Conservation (phyloP, 306 rosid species). For the Casuarina glauca region DNA sequence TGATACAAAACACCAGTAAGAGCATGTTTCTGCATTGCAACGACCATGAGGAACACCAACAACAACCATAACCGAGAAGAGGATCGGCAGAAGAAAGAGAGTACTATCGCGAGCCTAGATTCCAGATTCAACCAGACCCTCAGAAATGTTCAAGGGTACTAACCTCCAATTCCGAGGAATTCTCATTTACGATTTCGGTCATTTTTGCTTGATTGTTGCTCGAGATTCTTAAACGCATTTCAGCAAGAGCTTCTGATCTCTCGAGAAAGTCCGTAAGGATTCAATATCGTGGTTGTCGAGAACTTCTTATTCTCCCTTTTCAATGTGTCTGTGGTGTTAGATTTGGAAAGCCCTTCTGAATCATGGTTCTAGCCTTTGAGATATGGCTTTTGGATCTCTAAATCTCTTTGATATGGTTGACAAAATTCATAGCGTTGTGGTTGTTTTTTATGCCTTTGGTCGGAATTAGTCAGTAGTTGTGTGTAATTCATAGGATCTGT, state of each 20-base stretch:
- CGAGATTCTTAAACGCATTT: conserved; percentile 27
- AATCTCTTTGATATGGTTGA: conserved; percentile 11
- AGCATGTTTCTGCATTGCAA: conserved; percentile 36
- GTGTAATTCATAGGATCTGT: conserved; percentile 34
- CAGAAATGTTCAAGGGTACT: conserved; percentile 87
- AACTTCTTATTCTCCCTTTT: conserved; percentile 21
- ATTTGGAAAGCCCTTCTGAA: conserved; percentile 20
- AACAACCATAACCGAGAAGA: conserved; percentile 39
- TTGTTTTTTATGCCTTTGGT: conserved; percentile 27
- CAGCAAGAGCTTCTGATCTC: conserved; percentile 20
- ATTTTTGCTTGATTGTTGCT: conserved; percentile 16
- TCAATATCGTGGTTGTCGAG: neutral
- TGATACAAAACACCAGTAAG: neutral
- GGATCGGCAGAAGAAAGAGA: conserved; percentile 49
- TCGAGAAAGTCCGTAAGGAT: conserved; percentile 9
- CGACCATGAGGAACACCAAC: conserved; percentile 60
- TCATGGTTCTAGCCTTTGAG: conserved; percentile 3
- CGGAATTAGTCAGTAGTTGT: neutral
- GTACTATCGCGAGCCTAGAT: conserved; percentile 48
- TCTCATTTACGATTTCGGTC: conserved; percentile 17
- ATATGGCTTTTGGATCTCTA: conserved; percentile 28
- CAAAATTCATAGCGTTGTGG: conserved; percentile 14
- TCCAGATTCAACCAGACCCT: conserved; percentile 93
- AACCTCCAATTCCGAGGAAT: conserved; percentile 4
- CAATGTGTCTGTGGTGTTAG: conserved; percentile 8